A percentile compares a stretch with the other conserved stretches of the same genome.
Conservation (phyloP, 257 asterid genomes). For the Ajuga chamaepitys region DNA sequence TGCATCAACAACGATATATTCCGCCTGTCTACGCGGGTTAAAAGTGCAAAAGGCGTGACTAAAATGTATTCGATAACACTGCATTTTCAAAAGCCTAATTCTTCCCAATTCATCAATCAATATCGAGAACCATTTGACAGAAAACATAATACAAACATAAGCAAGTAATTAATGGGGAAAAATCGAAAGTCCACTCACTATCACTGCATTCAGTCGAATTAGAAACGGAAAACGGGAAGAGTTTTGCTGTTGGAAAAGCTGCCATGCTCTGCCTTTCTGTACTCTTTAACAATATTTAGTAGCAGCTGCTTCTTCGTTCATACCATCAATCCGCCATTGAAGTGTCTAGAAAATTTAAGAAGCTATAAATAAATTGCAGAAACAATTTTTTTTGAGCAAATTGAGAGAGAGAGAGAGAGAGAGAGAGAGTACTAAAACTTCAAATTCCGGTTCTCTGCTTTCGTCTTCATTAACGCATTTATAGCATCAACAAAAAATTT, state of each 20-base stretch:
- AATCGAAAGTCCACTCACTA: conserved; percentile 15
- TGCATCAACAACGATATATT: too few relatives aligned
- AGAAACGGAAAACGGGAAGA: conserved; percentile 21
- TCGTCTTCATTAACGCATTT: too few relatives aligned
- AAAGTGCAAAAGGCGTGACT: too few relatives aligned
- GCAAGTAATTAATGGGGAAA: background rate
- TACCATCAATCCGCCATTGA: conserved; percentile 6
- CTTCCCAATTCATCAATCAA: background rate
- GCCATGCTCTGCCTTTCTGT: conserved; percentile 18
- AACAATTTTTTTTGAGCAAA: too few relatives aligned
- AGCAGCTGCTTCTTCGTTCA: conserved; percentile 14
- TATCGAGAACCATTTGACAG: background rate
- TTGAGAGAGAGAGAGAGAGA: too few relatives aligned
- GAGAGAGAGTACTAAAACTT: background rate
- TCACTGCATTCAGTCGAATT: conserved; percentile 15
- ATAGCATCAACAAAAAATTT: too few relatives aligned
- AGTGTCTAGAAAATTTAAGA: background rate
- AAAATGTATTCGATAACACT: background rate
- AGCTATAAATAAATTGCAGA: background rate
- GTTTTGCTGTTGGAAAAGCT: conserved; percentile 25
- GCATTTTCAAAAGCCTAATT: background rate
- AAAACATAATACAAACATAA: background rate
- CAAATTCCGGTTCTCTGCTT: background rate
- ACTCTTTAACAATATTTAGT: background rate
- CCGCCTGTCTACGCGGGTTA: too few relatives aligned